phyloP scores from a whole-genome alignment of 176 grass and related monocot species.

The Echinochloa phyllopogon region DNA sequence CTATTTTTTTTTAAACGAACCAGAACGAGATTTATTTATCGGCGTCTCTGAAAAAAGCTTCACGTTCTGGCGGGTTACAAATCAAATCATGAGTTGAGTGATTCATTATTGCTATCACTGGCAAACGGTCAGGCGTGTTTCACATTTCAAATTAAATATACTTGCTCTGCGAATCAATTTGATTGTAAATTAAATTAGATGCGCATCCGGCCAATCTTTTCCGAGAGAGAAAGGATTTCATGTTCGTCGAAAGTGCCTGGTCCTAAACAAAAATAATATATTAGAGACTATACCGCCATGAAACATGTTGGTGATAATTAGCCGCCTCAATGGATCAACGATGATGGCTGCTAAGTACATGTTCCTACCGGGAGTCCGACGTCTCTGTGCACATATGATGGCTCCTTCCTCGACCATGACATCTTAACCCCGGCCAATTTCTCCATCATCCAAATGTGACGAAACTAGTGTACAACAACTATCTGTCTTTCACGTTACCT shows the following conservation, averaged over 20 bases:
- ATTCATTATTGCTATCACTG: background rate
- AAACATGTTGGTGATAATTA: constrained; percentile 23
- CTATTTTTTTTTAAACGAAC: too few species aligned
- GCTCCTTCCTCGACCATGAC: background rate
- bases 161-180: background rate
- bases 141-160: background rate
- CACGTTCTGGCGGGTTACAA: too few species aligned
- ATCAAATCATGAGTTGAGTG: background rate
- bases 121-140: background rate
- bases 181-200: background rate
- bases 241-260: background rate
- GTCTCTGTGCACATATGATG: background rate
- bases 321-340: constrained; percentile 32
- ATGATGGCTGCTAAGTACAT: background rate
- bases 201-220: background rate
- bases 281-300: background rate
- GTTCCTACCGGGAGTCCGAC: background rate
- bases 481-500: background rate
- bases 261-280: background rate
- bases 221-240: background rate
- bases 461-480: background rate
- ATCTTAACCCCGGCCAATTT: background rate
- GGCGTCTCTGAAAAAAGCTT: background rate
- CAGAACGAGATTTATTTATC: too few species aligned
- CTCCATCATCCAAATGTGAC: background rate